A percentile compares a stretch with the other conserved stretches of the same genome.
Conservation (phyloP, 208 protist species). For the Leishmania turanica region DNA sequence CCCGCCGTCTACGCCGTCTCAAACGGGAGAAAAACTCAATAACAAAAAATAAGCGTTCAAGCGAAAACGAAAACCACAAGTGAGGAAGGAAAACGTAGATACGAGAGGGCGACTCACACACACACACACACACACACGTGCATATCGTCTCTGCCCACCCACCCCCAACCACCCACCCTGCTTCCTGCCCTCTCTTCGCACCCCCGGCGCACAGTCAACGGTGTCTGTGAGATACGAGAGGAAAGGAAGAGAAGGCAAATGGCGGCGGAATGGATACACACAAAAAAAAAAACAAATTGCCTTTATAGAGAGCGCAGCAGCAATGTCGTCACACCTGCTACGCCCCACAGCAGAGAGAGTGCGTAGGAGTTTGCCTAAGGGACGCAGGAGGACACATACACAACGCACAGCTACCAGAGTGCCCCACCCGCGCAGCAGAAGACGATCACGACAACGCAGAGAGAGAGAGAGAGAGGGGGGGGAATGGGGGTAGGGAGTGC, state of each 20-base stretch:
- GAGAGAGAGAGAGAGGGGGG: neutral
- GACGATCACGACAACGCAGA: neutral
- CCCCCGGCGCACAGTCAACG: neutral
- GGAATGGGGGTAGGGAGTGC: neutral
- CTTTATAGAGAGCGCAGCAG: neutral
- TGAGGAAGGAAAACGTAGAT: neutral
- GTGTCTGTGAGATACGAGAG: neutral
- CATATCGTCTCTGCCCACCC: neutral
- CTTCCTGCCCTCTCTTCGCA: too few species aligned
- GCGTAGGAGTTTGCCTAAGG: neutral
- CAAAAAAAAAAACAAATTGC: neutral
- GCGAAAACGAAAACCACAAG: neutral
- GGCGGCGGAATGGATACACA: neutral
- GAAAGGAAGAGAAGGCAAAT: neutral
- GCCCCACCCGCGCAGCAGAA: neutral
- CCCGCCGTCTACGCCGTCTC: neutral
- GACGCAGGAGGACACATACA: neutral
- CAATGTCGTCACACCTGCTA: neutral
- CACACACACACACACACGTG: neutral
- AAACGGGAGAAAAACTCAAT: slow-evolving; percentile 7
- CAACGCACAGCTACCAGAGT: neutral
- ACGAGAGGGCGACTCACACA: neutral
- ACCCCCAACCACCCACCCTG: neutral
- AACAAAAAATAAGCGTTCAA: neutral
- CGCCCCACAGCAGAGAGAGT: neutral